A percentile compares a stretch with the other conserved stretches of the same genome.
Conservation (phyloP, 441 rosid species). For the Corymbia calophylla region DNA sequence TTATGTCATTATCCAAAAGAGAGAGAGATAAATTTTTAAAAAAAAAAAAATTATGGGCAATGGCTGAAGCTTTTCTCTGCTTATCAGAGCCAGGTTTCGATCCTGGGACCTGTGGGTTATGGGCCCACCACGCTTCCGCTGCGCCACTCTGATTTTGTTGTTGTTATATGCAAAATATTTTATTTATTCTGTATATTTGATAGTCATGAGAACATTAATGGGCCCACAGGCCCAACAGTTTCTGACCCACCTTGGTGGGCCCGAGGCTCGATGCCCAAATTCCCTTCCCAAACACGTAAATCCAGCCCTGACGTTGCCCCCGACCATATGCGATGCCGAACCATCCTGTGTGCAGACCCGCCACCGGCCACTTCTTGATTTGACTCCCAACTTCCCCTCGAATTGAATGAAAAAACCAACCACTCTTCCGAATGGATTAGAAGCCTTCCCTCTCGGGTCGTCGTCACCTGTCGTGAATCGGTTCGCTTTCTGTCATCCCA, state of each 20-base stretch:
- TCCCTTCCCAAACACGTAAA: background rate
- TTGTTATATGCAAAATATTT: fast-evolving
- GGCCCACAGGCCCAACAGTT: background rate
- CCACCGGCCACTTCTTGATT: background rate
- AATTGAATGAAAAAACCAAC: background rate
- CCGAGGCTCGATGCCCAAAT: background rate
- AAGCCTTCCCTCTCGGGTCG: background rate
- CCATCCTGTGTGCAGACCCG: background rate
- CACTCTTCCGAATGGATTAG: background rate
- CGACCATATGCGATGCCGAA: background rate
- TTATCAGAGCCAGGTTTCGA: conserved; percentile 92
- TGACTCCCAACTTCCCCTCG: background rate
- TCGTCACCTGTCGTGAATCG: background rate
- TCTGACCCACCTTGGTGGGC: background rate
- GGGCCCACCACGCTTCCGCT: conserved; percentile 17
- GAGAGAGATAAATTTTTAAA: no score
- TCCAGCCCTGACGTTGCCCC: background rate
- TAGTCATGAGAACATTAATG: fast-evolving
- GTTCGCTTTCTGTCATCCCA: background rate
- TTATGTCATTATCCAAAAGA: background rate
- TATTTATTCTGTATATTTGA: fast-evolving
- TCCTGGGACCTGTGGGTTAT: conserved; percentile 54
- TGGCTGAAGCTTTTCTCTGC: background rate
- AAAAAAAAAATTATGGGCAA: background rate
- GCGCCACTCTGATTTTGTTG: background rate